Conservation (phyloP, 805 yeast species). For the Saccharomycopsis amapae region DNA sequence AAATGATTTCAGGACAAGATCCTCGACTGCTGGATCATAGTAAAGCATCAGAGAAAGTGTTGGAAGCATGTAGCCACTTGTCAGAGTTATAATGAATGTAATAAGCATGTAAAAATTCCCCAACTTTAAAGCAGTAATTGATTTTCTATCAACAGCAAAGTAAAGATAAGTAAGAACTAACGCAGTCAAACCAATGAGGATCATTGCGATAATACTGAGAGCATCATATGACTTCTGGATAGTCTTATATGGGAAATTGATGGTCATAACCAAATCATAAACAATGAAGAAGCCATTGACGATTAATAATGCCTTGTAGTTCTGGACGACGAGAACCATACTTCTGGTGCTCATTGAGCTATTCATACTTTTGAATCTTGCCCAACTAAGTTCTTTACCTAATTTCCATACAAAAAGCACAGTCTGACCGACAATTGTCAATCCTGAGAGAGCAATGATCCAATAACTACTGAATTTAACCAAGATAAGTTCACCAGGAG, state of each 20-base stretch:
- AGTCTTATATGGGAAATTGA: slow-evolving; percentile 1
- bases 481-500: background rate
- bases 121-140: background rate
- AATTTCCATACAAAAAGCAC: background rate
- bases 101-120: slow-evolving; percentile 1
- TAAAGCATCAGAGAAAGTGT: no score
- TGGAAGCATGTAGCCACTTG: slow-evolving; percentile 1
- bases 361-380: background rate
- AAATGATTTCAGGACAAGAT: background rate
- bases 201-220: background rate
- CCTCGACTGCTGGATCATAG: background rate
- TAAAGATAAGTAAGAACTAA: slow-evolving; percentile 1
- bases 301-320: slow-evolving; percentile 2
- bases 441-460: slow-evolving; percentile 1
- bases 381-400: slow-evolving; percentile 1
- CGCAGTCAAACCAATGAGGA: background rate
- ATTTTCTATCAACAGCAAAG: slow-evolving; percentile 1
- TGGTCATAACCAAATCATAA: slow-evolving; percentile 2
- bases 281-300: slow-evolving; percentile 2
- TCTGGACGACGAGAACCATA: background rate
- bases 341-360: background rate
- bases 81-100: background rate
- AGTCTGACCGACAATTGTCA: background rate
- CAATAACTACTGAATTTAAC: slow-evolving; percentile 4
- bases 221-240: background rate